Evolutionary conservation across 2,329 filamentous ascomycete genomes (phyloP).

Genomic region (Herpotrichia juniperi): DNA sequence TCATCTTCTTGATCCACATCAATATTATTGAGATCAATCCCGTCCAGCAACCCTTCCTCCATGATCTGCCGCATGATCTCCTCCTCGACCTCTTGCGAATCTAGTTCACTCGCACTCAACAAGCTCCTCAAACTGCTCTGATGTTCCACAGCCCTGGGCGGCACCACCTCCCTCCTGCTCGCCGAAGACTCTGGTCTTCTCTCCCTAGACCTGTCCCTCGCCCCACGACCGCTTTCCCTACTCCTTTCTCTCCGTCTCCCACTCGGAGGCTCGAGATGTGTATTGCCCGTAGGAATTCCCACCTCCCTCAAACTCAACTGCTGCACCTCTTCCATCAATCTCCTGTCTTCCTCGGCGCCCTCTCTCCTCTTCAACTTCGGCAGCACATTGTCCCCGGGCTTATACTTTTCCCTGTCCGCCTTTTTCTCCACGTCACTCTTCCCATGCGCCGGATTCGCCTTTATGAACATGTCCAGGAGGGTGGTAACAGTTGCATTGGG

Average conservation of each 20-base stretch:
- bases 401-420: conserved; percentile 78
- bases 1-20: conserved; percentile 86
- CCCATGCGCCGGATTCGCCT: conserved; percentile 76
- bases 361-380: conserved; percentile 61
- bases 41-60: conserved; percentile 85
- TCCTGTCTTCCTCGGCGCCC: conserved; percentile 70
- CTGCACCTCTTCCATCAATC: conserved; percentile 73
- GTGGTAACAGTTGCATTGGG: conserved; percentile 92
- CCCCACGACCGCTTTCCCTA: conserved; percentile 44
- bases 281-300: conserved; percentile 53
- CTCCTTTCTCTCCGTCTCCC: conserved; percentile 45
- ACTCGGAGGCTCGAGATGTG: conserved; percentile 33
- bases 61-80: conserved; percentile 90
- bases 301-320: conserved; percentile 75
- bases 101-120: conserved; percentile 78
- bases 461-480: conserved; percentile 84
- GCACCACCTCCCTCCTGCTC: conserved; percentile 27
- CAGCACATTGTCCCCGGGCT: conserved; percentile 79
- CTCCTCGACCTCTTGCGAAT: conserved; percentile 78
- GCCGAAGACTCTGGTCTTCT: conserved; percentile 18
- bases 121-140: conserved; percentile 87
- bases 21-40: conserved; percentile 86
- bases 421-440: conserved; percentile 75
- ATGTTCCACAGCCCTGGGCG: conserved; percentile 74
- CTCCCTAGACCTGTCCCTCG: conserved; percentile 33